Conservation (phyloP, 176 grass and related monocot species). For the Poa annua region DNA sequence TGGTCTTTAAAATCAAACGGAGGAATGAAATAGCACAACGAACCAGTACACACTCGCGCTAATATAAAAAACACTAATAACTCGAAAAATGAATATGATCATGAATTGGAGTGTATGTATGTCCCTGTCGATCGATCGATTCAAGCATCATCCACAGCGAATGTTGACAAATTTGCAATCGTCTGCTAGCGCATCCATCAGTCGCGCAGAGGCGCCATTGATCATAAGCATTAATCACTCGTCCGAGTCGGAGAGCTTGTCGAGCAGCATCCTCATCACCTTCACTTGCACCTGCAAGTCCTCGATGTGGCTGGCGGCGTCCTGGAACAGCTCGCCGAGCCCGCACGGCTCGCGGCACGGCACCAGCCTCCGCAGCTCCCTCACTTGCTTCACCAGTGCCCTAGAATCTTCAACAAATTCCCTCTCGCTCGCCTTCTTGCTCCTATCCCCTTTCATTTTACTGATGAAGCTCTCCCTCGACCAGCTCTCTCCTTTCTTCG, state of each 20-base stretch:
- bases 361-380: slow-evolving; percentile 60
- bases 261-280: slow-evolving; percentile 58
- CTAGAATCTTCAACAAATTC: slow-evolving; percentile 33
- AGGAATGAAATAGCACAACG: slow-evolving; percentile 34
- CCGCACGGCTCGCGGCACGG: slow-evolving; percentile 47
- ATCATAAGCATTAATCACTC: slow-evolving; percentile 12
- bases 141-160: slow-evolving; percentile 27
- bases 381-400: slow-evolving; percentile 45
- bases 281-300: slow-evolving; percentile 49
- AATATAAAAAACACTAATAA: not conserved
- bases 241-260: slow-evolving; percentile 48
- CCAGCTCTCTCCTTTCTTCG: not conserved
- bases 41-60: not conserved
- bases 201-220: not conserved
- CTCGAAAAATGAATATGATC: too few species aligned
- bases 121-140: not conserved
- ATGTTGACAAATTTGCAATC: not conserved
- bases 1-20: not conserved
- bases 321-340: slow-evolving; percentile 54
- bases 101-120: slow-evolving; percentile 31
- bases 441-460: slow-evolving; percentile 39
- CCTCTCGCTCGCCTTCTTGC: slow-evolving; percentile 35
- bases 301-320: slow-evolving; percentile 51
- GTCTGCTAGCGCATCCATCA: not conserved
- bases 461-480: not conserved